Evolutionary conservation across 176 grass and related monocot species (phyloP).

Genomic region (Musa beccarii): DNA sequence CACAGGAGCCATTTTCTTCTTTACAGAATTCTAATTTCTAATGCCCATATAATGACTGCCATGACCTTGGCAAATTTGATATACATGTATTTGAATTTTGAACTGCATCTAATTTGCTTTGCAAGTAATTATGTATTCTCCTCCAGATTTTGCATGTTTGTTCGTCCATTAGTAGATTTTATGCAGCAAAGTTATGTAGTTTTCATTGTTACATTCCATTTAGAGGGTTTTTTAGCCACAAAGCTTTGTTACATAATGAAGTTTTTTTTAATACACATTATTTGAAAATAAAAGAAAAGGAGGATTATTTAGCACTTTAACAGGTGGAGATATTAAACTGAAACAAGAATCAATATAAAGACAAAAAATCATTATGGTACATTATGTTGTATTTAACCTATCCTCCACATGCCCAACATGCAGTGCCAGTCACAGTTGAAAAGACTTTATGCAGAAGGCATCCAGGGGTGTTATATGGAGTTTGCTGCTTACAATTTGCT

Average conservation of each 20-base stretch:
- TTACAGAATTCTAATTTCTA: background rate
- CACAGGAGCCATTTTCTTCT: too few relatives aligned
- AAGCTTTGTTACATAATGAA: too few relatives aligned
- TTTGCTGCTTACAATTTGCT: conserved; percentile 89
- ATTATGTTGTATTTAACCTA: background rate
- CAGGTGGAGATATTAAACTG: background rate
- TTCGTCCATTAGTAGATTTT: background rate
- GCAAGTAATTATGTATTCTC: background rate
- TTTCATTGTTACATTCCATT: too few relatives aligned
- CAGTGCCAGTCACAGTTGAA: conserved; percentile 95
- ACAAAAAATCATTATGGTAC: background rate
- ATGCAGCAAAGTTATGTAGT: too few relatives aligned
- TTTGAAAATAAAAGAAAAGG: too few relatives aligned
- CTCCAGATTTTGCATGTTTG: background rate
- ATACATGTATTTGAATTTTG: background rate
- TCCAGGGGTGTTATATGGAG: conserved; percentile 67
- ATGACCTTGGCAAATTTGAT: background rate
- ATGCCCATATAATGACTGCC: background rate
- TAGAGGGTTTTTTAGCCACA: too few relatives aligned
- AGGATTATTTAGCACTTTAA: background rate
- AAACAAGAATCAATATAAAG: too few relatives aligned
- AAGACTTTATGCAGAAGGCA: conserved; percentile 80
- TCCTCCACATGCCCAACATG: conserved; percentile 8
- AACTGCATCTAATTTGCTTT: background rate
- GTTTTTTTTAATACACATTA: too few relatives aligned